Percentiles rank a stretch among this genome's conserved stretches.
Evolutionary conservation across 768 basidiomycete genomes (phyloP).

Genomic region (Saitozyma sp.): DNA sequence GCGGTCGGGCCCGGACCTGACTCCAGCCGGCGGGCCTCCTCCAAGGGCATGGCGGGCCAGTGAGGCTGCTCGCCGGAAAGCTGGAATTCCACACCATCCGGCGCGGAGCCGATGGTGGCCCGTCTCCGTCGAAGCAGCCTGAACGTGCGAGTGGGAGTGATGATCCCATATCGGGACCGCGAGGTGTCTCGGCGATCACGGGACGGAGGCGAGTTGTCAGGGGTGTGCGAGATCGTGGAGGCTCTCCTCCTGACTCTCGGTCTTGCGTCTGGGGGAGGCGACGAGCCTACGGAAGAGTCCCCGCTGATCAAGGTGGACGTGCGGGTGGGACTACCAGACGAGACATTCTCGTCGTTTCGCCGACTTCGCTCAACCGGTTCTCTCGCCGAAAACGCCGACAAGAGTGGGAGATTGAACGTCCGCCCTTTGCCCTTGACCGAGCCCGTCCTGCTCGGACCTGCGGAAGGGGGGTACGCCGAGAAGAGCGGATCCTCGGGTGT

Average conservation of each 20-base stretch:
- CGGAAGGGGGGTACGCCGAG: slow-evolving; percentile 36
- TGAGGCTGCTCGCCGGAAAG: slow-evolving; percentile 6
- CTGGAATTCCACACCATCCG: slow-evolving; percentile 12
- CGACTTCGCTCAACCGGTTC: not conserved
- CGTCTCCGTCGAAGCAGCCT: slow-evolving; percentile 6
- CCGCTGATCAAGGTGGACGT: not conserved
- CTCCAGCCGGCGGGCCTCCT: slow-evolving; percentile 26
- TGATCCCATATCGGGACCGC: not conserved
- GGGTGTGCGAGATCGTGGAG: slow-evolving; percentile 12
- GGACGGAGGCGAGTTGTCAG: not conserved
- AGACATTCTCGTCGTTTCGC: not conserved
- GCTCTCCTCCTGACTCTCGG: slow-evolving; percentile 12
- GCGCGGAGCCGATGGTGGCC: slow-evolving; percentile 14
- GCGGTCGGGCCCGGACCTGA: slow-evolving; percentile 6
- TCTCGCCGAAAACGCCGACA: slow-evolving; percentile 11
- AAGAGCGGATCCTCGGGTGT: slow-evolving; percentile 43
- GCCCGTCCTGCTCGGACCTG: slow-evolving; percentile 11
- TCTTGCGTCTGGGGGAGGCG: not conserved
- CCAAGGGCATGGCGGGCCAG: slow-evolving; percentile 31
- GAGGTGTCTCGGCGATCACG: not conserved
- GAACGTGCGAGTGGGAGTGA: not conserved
- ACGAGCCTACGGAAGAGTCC: not conserved
- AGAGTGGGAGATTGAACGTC: slow-evolving; percentile 18
- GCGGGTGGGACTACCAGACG: slow-evolving; percentile 1
- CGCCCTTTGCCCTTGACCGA: slow-evolving; percentile 28